Evolutionary conservation across 441 rosid species (phyloP), one percentile per base, ranked within the genome.

Genomic region (Erodium chrysanthum): DNA sequence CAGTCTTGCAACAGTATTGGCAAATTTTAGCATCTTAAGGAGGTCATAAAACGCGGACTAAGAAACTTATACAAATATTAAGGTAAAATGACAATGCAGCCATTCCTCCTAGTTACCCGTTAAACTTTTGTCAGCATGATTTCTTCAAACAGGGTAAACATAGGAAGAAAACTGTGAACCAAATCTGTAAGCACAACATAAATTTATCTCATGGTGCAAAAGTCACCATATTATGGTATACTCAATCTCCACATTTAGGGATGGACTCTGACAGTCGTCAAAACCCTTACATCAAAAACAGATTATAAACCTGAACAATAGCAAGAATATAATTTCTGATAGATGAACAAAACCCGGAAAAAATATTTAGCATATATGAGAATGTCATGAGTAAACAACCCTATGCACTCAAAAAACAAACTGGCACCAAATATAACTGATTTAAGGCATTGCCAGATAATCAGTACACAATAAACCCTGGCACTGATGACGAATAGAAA

Each of bases 21-120:
- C 62, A 56, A n/a, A 56, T 17, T n/a, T 56, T 56, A 56, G 62
- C 62, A 20, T 56, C 62, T 56, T 56, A 56, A 8, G 12, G 20
- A 56, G 12, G 9, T 1, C 6, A 18, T 0, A 9, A 56, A 56
- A 56, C 4, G 21, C 14, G 21, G 14, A 56, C 6, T 21, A 20
- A 20, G 62, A 56, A 56, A 18, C 5, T 56, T n/a, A 3, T 14
- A 7, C 29, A 54, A 2, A 7, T 20, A 52, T 0, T 44, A 44
- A 44, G n/a, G 20, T 48, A 48, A 3, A 4, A n/a, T 48, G 17
- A 48, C 3, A 48, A 48, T n/a, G 4, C 20, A 48, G 54, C 3
- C 54, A 12, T 48, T n/a, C 1, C 14, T 48, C 54, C 54, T 48
- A n/a, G 6, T 2, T 48, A 48, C 7, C 54, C 54, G n/a, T 48